phyloP scores from a whole-genome alignment of 192 early-diverging fungal species.

The Coemansia furcata region DNA sequence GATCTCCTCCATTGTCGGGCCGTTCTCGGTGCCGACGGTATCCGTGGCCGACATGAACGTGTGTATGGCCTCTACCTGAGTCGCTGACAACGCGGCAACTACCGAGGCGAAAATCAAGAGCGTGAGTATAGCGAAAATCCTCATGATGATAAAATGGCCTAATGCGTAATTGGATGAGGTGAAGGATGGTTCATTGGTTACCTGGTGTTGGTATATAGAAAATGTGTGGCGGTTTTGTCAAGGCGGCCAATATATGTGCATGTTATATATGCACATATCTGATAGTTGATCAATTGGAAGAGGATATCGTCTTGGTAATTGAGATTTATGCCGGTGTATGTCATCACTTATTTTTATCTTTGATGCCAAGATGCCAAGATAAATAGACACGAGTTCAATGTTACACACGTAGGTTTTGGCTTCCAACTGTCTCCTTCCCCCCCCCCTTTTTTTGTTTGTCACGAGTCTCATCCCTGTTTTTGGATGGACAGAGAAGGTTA shows the following conservation, averaged over 20 bases:
- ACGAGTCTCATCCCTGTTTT: too few relatives aligned
- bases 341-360: too few relatives aligned
- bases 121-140: not conserved
- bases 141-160: not conserved
- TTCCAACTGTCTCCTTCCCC: too few relatives aligned
- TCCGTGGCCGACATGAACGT: conserved; percentile 26
- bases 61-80: conserved; percentile 31
- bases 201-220: not conserved
- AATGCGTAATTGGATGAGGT: not conserved
- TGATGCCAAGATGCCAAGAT: too few relatives aligned
- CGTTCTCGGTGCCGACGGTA: conserved; percentile 13
- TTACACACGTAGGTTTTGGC: too few relatives aligned
- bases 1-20: conserved; percentile 38
- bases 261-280: not conserved
- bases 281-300: not conserved
- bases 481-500: too few relatives aligned
- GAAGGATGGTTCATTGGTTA: not conserved
- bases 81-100: conserved; percentile 13
- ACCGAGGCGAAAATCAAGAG: conserved; percentile 5
- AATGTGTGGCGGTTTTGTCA: not conserved
- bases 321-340: not conserved
- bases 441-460: too few relatives aligned
- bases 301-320: not conserved
- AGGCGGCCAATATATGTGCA: not conserved
- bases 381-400: too few relatives aligned